These are phyloP conservation scores for Martiniozyma abietophila DNA, from an alignment of 805 yeast species.

Conservation along the genomic window DNA sequence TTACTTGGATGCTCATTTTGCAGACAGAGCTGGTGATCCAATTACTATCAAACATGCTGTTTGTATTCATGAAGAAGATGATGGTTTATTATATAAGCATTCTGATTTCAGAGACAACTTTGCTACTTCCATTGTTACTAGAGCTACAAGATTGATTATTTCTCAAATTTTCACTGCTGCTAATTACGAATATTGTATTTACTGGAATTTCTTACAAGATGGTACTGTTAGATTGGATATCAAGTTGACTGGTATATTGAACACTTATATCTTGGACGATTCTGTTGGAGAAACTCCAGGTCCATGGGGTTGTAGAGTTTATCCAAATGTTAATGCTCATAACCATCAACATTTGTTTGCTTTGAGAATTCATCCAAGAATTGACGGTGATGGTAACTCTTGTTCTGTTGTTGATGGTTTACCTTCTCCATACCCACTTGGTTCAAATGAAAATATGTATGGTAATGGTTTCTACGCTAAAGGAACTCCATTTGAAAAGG, in stretches of 20 bases:
- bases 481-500: conserved; percentile 59
- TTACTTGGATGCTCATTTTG: conserved; percentile 71
- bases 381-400: conserved; percentile 74
- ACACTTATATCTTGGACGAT: conserved; percentile 57
- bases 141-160: conserved; percentile 64
- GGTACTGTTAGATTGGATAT: conserved; percentile 75
- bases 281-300: conserved; percentile 56
- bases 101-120: conserved; percentile 78
- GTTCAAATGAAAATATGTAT: conserved; percentile 61
- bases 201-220: conserved; percentile 78
- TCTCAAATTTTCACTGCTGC: conserved; percentile 84
- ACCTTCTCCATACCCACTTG: conserved; percentile 49
- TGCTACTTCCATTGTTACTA: conserved; percentile 63
- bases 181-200: conserved; percentile 76
- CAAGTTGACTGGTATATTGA: conserved; percentile 74
- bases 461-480: conserved; percentile 70
- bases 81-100: conserved; percentile 70
- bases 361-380: conserved; percentile 68
- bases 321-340: conserved; percentile 76
- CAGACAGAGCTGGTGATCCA: conserved; percentile 59
- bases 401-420: conserved; percentile 59
- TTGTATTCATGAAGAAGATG: conserved; percentile 83
- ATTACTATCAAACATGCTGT: conserved; percentile 66
- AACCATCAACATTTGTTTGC: conserved; percentile 82
- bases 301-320: conserved; percentile 75